These are phyloP conservation scores for Diplogelasinospora grovesii DNA, from an alignment of 495 filamentous ascomycete genomes.

Conservation along the genomic window DNA sequence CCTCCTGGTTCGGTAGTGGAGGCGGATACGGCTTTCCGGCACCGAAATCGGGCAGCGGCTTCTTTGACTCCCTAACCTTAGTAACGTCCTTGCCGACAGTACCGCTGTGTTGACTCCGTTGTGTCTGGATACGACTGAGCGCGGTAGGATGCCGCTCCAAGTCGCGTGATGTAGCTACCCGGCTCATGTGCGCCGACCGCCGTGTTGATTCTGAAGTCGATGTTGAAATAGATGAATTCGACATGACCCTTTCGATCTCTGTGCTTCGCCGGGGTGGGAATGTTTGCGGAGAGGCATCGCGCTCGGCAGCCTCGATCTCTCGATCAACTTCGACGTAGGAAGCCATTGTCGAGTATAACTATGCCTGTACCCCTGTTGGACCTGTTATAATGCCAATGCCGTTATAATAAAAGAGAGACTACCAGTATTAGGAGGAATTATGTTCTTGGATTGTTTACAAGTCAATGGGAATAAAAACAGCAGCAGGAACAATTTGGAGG, in stretches of 20 bases:
- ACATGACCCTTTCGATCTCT: constrained; percentile 44
- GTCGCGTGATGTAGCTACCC: constrained; percentile 56
- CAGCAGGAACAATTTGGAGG: no score
- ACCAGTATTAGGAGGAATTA: no score
- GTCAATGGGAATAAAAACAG: no score
- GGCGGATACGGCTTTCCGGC: constrained; percentile 76
- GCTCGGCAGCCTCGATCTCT: constrained; percentile 45
- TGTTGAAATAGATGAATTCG: constrained; percentile 45
- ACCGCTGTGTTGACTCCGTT: constrained; percentile 63
- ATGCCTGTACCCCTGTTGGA: neutral
- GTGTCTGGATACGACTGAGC: constrained; percentile 69
- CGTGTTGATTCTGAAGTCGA: constrained; percentile 20
- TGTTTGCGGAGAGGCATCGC: constrained; percentile 23
- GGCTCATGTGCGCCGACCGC: constrained; percentile 37
- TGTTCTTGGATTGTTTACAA: no score
- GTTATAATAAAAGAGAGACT: no score
- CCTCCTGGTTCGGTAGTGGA: constrained; percentile 61
- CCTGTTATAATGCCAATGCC: no score
- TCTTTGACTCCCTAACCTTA: constrained; percentile 44
- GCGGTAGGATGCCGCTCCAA: constrained; percentile 70
- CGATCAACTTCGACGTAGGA: constrained; percentile 49
- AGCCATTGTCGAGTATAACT: constrained; percentile 13
- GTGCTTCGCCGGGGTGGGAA: constrained; percentile 28
- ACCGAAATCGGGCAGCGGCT: constrained; percentile 55
- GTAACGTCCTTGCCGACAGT: constrained; percentile 60